Percentiles rank a stretch among this genome's conserved stretches.
Conservation (phyloP, 805 yeast species). For the Candida koratica region DNA sequence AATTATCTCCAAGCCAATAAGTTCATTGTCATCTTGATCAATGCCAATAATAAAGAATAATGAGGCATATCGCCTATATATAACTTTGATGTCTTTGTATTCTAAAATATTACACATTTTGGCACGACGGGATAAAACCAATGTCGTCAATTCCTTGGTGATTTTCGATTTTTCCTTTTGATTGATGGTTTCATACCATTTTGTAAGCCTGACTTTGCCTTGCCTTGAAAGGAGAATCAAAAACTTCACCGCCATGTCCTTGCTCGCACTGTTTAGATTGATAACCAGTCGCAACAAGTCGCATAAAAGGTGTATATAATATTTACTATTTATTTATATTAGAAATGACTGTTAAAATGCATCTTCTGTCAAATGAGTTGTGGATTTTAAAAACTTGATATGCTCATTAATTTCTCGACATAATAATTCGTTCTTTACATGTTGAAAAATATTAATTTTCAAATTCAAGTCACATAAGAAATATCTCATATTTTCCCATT, state of each 20-base stretch:
- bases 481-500: slow-evolving; percentile 55
- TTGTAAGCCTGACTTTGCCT: slow-evolving; percentile 88
- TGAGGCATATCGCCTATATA: slow-evolving; percentile 91
- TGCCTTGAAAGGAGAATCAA: slow-evolving; percentile 83
- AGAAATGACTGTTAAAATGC: no score
- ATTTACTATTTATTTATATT: no score
- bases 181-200: slow-evolving; percentile 86
- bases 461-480: slow-evolving; percentile 50
- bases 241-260: slow-evolving; percentile 50
- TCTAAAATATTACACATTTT: slow-evolving; percentile 95
- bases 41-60: slow-evolving; percentile 86
- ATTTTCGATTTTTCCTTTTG: slow-evolving; percentile 83
- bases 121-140: slow-evolving; percentile 78
- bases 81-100: slow-evolving; percentile 77
- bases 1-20: slow-evolving; percentile 76
- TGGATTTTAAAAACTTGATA: slow-evolving; percentile 34
- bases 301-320: no score
- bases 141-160: slow-evolving; percentile 79
- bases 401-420: slow-evolving; percentile 52
- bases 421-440: slow-evolving; percentile 38
- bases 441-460: slow-evolving; percentile 41
- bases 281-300: no score
- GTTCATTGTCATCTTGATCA: slow-evolving; percentile 79
- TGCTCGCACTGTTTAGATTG: no score
- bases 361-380: slow-evolving; percentile 16